Evolutionary conservation across 179 eudicot genomes (phyloP).

Genomic region (Nepenthes alata): DNA sequence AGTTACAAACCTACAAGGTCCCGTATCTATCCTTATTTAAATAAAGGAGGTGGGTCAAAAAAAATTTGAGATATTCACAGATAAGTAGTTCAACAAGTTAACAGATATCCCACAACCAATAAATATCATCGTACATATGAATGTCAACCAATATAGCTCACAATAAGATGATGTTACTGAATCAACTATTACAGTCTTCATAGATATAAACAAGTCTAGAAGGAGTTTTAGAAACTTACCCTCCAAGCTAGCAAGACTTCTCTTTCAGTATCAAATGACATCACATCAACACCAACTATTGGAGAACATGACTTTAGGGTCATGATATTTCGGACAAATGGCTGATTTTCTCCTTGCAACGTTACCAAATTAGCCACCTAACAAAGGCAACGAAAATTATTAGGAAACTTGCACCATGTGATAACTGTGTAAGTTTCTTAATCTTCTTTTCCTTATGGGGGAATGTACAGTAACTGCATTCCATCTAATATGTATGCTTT

Average conservation of each 20-base stretch:
- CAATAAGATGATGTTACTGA: not conserved
- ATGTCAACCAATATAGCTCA: too few relatives aligned
- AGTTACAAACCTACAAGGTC: too few relatives aligned
- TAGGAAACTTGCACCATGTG: not conserved
- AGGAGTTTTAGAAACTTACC: conserved; percentile 31
- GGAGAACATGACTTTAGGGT: conserved; percentile 94
- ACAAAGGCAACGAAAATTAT: not conserved
- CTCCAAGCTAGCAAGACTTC: conserved; percentile 93
- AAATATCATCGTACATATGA: too few relatives aligned
- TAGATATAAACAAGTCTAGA: not conserved
- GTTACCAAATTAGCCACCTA: conserved; percentile 93
- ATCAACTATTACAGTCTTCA: not conserved
- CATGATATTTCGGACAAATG: conserved; percentile 90
- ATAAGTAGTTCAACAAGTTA: too few relatives aligned
- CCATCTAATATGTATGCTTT: not conserved
- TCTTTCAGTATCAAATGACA: conserved; percentile 87
- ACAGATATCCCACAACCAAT: too few relatives aligned
- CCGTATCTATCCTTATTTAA: too few relatives aligned
- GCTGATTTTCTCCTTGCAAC: conserved; percentile 82
- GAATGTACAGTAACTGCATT: not conserved
- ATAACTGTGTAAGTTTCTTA: not conserved
- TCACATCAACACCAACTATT: conserved; percentile 92
- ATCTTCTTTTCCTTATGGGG: not conserved
- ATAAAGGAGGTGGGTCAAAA: too few relatives aligned
- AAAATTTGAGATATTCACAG: too few relatives aligned